These are phyloP conservation scores for Aureococcus anophagefferens DNA, from an alignment of 108 stramenopile genomes.

Conservation along the genomic window DNA sequence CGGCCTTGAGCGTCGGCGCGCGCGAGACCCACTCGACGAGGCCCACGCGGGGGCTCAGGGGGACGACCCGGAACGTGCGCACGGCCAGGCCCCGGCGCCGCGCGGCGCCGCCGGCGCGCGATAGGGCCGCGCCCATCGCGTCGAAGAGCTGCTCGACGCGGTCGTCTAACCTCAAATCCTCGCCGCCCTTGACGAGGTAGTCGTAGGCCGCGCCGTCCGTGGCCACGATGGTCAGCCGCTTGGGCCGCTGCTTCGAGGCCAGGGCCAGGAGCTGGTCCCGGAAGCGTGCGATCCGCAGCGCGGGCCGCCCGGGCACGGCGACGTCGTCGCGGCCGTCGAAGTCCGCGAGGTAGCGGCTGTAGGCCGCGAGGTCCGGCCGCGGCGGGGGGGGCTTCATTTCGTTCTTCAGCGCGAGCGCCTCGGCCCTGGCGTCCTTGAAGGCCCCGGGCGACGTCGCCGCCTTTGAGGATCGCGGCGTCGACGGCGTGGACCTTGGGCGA, in stretches of 20 bases:
- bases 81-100: constrained; percentile 18
- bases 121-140: constrained; percentile 33
- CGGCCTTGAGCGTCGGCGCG: constrained; percentile 20
- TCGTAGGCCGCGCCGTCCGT: constrained; percentile 26
- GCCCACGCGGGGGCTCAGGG: constrained; percentile 26
- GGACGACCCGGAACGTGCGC: constrained; percentile 32
- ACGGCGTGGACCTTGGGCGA: too few relatives aligned
- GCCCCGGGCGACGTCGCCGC: too few relatives aligned
- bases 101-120: constrained; percentile 17
- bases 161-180: constrained; percentile 36
- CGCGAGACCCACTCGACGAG: constrained; percentile 39
- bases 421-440: too few relatives aligned
- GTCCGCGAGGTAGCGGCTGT: neutral
- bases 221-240: constrained; percentile 29
- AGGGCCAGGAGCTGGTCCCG: too few relatives aligned
- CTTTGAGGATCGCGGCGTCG: too few relatives aligned
- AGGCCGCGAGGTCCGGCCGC: neutral
- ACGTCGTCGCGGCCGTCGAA: neutral
- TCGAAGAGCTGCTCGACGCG: constrained; percentile 41
- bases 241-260: constrained; percentile 32
- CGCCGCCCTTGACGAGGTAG: constrained; percentile 46
- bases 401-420: too few relatives aligned
- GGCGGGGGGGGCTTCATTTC: too few relatives aligned
- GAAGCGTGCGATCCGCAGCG: too few relatives aligned
- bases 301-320: too few relatives aligned